These are phyloP conservation scores for Teratosphaeria destructans DNA, from an alignment of 2,329 filamentous ascomycete species.

Conservation along the genomic window DNA sequence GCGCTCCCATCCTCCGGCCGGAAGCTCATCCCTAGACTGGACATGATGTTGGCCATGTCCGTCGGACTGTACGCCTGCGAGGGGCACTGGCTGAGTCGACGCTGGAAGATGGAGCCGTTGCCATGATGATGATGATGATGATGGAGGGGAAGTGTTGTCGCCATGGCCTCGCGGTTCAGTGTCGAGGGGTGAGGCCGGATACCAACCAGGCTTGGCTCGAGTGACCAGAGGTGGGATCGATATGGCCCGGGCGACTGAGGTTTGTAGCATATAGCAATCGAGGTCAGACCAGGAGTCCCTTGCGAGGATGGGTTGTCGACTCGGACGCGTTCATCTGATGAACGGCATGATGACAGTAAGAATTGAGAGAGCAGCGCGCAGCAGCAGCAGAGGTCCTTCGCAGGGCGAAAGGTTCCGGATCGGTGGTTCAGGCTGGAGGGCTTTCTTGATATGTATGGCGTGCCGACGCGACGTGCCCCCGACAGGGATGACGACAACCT, in stretches of 20 bases:
- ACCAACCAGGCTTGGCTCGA: neutral
- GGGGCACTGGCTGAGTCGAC: slow-evolving; percentile 17
- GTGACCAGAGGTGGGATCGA: neutral
- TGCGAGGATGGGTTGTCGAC: neutral
- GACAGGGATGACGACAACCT: neutral
- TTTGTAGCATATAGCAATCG: neutral
- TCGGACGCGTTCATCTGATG: neutral
- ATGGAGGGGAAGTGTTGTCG: slow-evolving; percentile 8
- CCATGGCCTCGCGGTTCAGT: slow-evolving; percentile 7
- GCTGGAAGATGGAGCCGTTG: slow-evolving; percentile 14
- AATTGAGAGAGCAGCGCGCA: neutral
- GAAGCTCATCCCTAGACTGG: slow-evolving; percentile 21
- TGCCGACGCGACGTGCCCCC: neutral
- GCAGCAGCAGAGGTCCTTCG: neutral
- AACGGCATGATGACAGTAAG: neutral
- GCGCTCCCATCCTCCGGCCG: slow-evolving; percentile 11
- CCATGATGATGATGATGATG: slow-evolving; percentile 4
- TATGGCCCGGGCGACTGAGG: neutral
- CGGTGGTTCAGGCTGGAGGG: neutral
- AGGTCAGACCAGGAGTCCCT: neutral
- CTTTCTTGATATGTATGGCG: neutral
- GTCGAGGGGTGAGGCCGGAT: neutral
- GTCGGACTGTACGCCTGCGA: slow-evolving; percentile 7
- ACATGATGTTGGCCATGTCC: slow-evolving; percentile 18
- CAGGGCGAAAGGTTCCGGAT: neutral